Conservation (phyloP, 2,329 filamentous ascomycete species). For the Endoconidiophora laricicola region DNA sequence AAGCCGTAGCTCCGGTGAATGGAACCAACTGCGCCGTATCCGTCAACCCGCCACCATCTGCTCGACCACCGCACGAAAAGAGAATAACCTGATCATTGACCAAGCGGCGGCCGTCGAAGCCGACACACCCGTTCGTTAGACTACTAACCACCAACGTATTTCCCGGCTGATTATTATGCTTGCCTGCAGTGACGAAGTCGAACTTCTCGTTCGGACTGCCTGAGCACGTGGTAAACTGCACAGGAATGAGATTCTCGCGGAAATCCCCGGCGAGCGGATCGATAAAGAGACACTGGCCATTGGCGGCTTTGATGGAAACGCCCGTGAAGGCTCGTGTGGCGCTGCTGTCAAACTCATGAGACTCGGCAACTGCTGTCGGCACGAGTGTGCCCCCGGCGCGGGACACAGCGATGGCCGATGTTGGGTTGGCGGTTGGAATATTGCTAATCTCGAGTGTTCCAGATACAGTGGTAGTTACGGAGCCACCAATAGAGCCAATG, state of each 20-base stretch:
- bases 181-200: constrained; percentile 32
- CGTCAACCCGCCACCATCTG: constrained; percentile 30
- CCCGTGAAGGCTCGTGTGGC: constrained; percentile 29
- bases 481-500: background rate
- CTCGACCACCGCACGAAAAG: constrained; percentile 36
- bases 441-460: constrained; percentile 11
- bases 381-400: constrained; percentile 32
- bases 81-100: constrained; percentile 30
- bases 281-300: constrained; percentile 34
- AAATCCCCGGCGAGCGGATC: constrained; percentile 37
- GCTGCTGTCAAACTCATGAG: constrained; percentile 29
- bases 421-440: constrained; percentile 24
- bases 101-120: constrained; percentile 28
- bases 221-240: constrained; percentile 28
- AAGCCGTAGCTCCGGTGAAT: constrained; percentile 24
- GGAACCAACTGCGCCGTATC: constrained; percentile 33
- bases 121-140: constrained; percentile 34
- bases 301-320: constrained; percentile 29
- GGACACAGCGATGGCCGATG: constrained; percentile 29
- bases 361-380: constrained; percentile 32
- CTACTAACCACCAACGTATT: constrained; percentile 31
- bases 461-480: constrained; percentile 1
- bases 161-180: constrained; percentile 29
- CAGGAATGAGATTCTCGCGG: constrained; percentile 35
- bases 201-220: constrained; percentile 31